phyloP scores from a whole-genome alignment of 179 eudicot genomes.

The Spinacia oleracea region DNA sequence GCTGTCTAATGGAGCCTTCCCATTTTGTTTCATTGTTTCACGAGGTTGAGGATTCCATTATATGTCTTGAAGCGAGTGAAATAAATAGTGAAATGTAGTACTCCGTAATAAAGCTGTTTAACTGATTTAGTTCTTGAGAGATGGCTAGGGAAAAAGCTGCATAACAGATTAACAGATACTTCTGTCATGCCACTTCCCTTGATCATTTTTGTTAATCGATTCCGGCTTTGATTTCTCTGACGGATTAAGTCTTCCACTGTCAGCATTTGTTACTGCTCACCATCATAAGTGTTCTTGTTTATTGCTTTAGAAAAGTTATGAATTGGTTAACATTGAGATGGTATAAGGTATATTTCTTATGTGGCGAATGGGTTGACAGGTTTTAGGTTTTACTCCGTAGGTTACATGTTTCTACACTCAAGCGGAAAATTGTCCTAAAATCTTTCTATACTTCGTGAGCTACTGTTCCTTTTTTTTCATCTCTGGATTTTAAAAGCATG shows the following conservation, averaged over 20 bases:
- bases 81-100: no score
- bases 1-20: not conserved
- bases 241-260: not conserved
- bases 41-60: not conserved
- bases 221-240: not conserved
- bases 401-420: not conserved
- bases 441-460: not conserved
- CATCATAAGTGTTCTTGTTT: not conserved
- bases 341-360: not conserved
- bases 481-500: not conserved
- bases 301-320: not conserved
- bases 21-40: not conserved
- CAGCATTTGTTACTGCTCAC: not conserved
- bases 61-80: not conserved
- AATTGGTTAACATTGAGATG: not conserved
- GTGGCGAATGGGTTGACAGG: not conserved
- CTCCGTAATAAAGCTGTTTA: not conserved
- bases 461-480: not conserved
- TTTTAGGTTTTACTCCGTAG: no score
- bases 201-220: not conserved
- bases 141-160: not conserved
- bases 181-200: not conserved
- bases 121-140: constrained; percentile 1
- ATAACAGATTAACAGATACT: constrained; percentile 2
- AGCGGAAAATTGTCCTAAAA: not conserved